phyloP scores from a whole-genome alignment of 306 rosid species.

The Vicia sativa region DNA sequence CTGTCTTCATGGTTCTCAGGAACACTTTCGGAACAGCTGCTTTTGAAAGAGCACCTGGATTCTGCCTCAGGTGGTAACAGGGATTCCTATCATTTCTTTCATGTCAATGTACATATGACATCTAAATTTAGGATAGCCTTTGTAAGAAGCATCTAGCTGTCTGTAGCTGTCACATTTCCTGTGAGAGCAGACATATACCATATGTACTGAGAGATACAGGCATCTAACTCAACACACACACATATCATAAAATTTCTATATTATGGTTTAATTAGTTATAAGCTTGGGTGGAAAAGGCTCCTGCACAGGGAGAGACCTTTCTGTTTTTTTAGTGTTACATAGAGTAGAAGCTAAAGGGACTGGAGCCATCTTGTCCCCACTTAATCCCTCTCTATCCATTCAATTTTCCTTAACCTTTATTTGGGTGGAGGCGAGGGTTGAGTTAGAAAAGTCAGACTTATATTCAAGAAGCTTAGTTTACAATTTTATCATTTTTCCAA shows the following conservation, averaged over 20 bases:
- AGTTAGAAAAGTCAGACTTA: not conserved
- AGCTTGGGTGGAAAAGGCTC: slow-evolving; percentile 16
- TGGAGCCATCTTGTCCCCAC: slow-evolving; percentile 2
- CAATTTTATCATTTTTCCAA: slow-evolving; percentile 15
- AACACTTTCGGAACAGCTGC: slow-evolving; percentile 58
- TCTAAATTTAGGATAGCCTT: slow-evolving; percentile 30
- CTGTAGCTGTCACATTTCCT: slow-evolving; percentile 17
- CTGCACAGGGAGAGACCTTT: slow-evolving; percentile 7
- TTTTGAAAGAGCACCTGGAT: slow-evolving; percentile 70
- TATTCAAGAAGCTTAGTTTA: not conserved
- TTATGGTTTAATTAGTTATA: slow-evolving; percentile 25
- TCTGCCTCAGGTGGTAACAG: slow-evolving; percentile 63
- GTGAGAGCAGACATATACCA: slow-evolving; percentile 17
- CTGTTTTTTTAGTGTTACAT: slow-evolving; percentile 7
- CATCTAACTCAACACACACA: slow-evolving; percentile 6
- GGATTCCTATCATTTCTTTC: slow-evolving; percentile 34
- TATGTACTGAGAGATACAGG: slow-evolving; percentile 4
- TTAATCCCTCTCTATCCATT: slow-evolving; percentile 3
- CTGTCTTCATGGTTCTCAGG: slow-evolving; percentile 89
- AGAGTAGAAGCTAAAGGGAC: slow-evolving; percentile 24
- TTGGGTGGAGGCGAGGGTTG: not conserved
- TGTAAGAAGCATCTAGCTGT: slow-evolving; percentile 13
- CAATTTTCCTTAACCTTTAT: not conserved
- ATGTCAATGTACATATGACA: slow-evolving; percentile 28
- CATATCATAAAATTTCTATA: slow-evolving; percentile 21